These are phyloP conservation scores for Neonectria sp. DNA, from an alignment of 2,329 filamentous ascomycete species.

Conservation along the genomic window DNA sequence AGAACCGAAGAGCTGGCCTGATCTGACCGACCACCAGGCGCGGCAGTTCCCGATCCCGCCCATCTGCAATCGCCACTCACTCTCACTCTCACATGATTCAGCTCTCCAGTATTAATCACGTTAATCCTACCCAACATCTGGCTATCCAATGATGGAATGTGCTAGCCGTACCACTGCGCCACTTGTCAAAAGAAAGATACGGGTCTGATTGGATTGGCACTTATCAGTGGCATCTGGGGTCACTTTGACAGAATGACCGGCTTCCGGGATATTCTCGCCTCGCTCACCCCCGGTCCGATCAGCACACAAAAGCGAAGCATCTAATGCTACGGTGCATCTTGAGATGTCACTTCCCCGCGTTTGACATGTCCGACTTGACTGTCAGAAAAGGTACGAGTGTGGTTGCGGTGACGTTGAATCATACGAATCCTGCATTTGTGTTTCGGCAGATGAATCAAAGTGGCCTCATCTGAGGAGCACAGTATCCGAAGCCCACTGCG, in stretches of 20 bases:
- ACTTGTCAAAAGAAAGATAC: neutral
- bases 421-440: neutral
- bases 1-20: constrained; percentile 9
- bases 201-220: neutral
- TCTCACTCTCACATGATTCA: neutral
- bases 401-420: neutral
- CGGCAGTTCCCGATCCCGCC: neutral
- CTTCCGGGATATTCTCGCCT: constrained; percentile 43
- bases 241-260: constrained; percentile 3
- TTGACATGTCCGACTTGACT: neutral
- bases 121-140: constrained; percentile 25
- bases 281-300: constrained; percentile 23
- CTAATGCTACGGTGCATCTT: constrained; percentile 32
- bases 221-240: neutral
- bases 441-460: neutral
- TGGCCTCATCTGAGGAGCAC: neutral
- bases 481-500: neutral
- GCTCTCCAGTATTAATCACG: constrained; percentile 25
- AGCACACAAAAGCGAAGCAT: constrained; percentile 19
- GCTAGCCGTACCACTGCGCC: constrained; percentile 1
- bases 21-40: constrained; percentile 21
- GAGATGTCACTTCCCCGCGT: constrained; percentile 35
- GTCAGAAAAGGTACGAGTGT: neutral
- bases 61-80: neutral
- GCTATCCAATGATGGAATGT: constrained; percentile 9